Percentiles rank a stretch among this genome's conserved stretches.
Conservation (phyloP, 495 filamentous ascomycete genomes). For the Penicillium riverlandense region DNA sequence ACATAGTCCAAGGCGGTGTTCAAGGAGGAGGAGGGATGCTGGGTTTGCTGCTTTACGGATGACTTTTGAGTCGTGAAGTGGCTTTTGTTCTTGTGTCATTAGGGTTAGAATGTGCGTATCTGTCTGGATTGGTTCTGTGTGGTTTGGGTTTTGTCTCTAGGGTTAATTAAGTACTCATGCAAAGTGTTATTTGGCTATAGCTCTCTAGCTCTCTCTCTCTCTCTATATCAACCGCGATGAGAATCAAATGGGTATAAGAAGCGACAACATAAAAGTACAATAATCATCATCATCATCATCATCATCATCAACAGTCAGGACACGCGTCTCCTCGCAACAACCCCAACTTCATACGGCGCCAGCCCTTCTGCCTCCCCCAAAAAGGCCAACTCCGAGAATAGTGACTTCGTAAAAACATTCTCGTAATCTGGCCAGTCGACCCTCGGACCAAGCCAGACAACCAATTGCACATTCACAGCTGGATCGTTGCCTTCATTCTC, state of each 20-base stretch:
- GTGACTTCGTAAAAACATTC: conserved; percentile 13
- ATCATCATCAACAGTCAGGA: too few species aligned
- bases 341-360: conserved; percentile 24
- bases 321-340: conserved; percentile 10
- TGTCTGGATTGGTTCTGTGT: too few species aligned
- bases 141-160: too few species aligned
- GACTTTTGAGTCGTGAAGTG: conserved; percentile 4
- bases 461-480: conserved; percentile 11
- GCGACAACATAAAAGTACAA: neutral
- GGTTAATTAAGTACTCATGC: too few species aligned
- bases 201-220: too few species aligned
- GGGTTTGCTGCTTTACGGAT: conserved; percentile 14
- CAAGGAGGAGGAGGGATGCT: conserved; percentile 9
- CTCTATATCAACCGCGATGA: too few species aligned
- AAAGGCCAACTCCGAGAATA: conserved; percentile 14
- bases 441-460: conserved; percentile 46
- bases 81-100: neutral
- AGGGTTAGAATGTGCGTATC: neutral
- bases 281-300: too few species aligned
- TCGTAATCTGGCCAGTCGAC: conserved; percentile 43
- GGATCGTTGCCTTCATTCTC: neutral
- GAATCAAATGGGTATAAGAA: neutral
- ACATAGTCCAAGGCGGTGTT: conserved; percentile 7
- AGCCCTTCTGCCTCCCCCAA: conserved; percentile 20
- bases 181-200: too few species aligned